A percentile compares a stretch with the other conserved stretches of the same genome.
Evolutionary conservation across 805 yeast species (phyloP).

Genomic region (Candida easanensis): DNA sequence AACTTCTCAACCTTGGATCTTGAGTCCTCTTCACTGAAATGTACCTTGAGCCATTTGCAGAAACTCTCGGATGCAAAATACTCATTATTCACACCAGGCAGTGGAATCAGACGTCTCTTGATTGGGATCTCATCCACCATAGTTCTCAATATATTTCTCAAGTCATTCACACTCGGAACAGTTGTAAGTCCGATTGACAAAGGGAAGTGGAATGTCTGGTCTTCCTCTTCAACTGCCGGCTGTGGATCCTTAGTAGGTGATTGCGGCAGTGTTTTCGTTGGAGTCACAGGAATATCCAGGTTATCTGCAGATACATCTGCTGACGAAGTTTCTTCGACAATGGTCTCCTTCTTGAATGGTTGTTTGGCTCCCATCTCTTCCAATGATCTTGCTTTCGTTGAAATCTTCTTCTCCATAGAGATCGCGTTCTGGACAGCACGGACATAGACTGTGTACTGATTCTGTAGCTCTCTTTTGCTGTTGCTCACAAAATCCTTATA

Average conservation of each 20-base stretch:
- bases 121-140: constrained; percentile 20
- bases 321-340: no score
- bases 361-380: constrained; percentile 15
- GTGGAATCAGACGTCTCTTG: constrained; percentile 28
- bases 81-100: constrained; percentile 30
- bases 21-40: constrained; percentile 27
- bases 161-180: constrained; percentile 13
- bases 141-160: constrained; percentile 11
- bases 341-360: background rate
- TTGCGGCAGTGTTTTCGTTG: background rate
- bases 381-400: constrained; percentile 12
- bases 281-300: background rate
- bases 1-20: constrained; percentile 30
- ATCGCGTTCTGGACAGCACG: constrained; percentile 9
- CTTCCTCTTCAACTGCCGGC: constrained; percentile 18
- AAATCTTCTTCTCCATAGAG: constrained; percentile 14
- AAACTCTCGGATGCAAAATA: constrained; percentile 30
- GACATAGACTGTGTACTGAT: constrained; percentile 13
- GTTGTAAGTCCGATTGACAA: constrained; percentile 20
- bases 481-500: constrained; percentile 14
- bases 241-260: no score
- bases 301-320: no score
- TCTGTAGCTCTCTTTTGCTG: constrained; percentile 9
- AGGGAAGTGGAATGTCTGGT: constrained; percentile 24
- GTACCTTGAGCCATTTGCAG: constrained; percentile 23